A percentile compares a stretch with the other conserved stretches of the same genome.
Conservation (phyloP, 306 rosid species). For the Cicer bijugum region DNA sequence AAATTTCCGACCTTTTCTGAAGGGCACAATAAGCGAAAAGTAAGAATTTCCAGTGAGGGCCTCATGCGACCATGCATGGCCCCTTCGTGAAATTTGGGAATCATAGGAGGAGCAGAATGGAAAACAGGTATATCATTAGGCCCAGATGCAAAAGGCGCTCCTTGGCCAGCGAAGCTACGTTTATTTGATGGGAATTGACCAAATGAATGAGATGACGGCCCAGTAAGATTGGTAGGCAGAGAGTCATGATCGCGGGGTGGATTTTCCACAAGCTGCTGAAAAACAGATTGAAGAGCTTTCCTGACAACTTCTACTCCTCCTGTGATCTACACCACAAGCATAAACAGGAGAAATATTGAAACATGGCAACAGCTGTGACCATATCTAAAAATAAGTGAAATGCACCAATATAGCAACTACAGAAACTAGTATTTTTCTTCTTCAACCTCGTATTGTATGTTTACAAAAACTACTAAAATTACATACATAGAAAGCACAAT, state of each 20-base stretch:
- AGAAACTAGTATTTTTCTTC: not conserved
- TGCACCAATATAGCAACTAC: constrained; percentile 30
- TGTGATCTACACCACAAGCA: constrained; percentile 65
- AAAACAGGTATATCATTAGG: constrained; percentile 56
- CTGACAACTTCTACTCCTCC: constrained; percentile 78
- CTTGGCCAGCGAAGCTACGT: constrained; percentile 58
- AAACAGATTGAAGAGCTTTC: constrained; percentile 80
- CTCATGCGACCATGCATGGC: constrained; percentile 65
- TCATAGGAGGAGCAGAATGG: constrained; percentile 59
- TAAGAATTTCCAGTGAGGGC: constrained; percentile 66
- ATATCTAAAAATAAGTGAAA: constrained; percentile 18
- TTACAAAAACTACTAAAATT: constrained; percentile 32
- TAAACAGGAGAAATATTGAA: constrained; percentile 18
- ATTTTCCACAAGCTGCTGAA: constrained; percentile 76
- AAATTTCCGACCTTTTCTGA: constrained; percentile 80
- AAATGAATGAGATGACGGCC: constrained; percentile 61
- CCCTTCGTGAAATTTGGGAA: constrained; percentile 69
- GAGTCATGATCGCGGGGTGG: constrained; percentile 63
- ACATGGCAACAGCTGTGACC: constrained; percentile 33
- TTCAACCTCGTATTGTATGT: not conserved
- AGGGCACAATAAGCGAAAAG: constrained; percentile 78
- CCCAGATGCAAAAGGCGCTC: constrained; percentile 54
- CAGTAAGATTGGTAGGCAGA: constrained; percentile 47
- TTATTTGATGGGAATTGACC: constrained; percentile 52
- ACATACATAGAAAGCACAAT: constrained; percentile 1